A percentile compares a stretch with the other conserved stretches of the same genome.
Conservation (phyloP, 140 eudicot species). For the Cichorium intybus region DNA sequence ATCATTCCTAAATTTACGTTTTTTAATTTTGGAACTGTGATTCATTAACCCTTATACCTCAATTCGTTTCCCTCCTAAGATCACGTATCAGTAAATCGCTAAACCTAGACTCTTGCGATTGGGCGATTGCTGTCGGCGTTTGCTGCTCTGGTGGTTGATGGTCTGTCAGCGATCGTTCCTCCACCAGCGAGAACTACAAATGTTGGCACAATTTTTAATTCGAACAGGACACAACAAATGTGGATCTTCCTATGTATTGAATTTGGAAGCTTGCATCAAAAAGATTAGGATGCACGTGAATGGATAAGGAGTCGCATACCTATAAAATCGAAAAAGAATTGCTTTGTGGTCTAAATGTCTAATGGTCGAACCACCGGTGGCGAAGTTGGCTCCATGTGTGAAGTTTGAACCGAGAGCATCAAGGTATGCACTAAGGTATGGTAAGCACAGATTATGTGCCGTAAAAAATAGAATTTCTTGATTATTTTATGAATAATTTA, state of each 20-base stretch:
- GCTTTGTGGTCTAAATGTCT: too few relatives aligned
- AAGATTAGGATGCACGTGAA: background rate
- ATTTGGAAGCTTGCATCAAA: background rate
- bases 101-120: too few relatives aligned
- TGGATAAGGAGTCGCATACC: slow-evolving; percentile 30
- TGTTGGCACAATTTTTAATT: background rate
- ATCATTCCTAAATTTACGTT: too few relatives aligned
- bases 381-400: slow-evolving; percentile 81
- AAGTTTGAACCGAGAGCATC: slow-evolving; percentile 76
- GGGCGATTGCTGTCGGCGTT: too few relatives aligned
- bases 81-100: too few relatives aligned
- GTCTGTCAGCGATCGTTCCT: too few relatives aligned
- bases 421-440: slow-evolving; percentile 60
- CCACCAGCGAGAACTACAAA: too few relatives aligned
- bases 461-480: background rate
- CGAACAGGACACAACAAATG: background rate
- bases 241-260: too few relatives aligned
- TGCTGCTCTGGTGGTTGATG: too few relatives aligned
- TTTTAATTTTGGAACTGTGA: too few relatives aligned
- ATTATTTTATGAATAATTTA: background rate
- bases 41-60: too few relatives aligned
- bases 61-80: too few relatives aligned
- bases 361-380: slow-evolving; percentile 80
- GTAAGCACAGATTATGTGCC: slow-evolving; percentile 54
- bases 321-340: slow-evolving; percentile 67